These are phyloP conservation scores for Leucosporidium scottii DNA, from an alignment of 768 basidiomycete species.

Conservation along the genomic window DNA sequence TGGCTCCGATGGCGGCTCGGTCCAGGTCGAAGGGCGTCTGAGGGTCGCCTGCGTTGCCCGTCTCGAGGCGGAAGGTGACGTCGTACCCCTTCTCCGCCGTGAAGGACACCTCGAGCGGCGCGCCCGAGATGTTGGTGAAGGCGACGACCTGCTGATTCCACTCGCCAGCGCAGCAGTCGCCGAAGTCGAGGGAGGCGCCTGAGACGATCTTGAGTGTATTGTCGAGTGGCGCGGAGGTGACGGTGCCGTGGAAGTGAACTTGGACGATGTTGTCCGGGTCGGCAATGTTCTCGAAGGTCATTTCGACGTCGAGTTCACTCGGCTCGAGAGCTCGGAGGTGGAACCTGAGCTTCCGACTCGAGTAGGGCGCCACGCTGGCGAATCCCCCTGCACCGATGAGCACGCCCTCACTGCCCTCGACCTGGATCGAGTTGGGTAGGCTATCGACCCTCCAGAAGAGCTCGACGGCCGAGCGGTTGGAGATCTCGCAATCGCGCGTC, in stretches of 20 bases:
- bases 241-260: slow-evolving; percentile 36
- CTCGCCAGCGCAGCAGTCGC: slow-evolving; percentile 38
- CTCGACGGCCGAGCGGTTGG: slow-evolving; percentile 40
- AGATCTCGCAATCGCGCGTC: slow-evolving; percentile 37
- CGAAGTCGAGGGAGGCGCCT: slow-evolving; percentile 39
- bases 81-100: slow-evolving; percentile 36
- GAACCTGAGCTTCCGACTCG: slow-evolving; percentile 39
- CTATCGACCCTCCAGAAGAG: slow-evolving; percentile 33
- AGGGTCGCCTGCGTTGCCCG: slow-evolving; percentile 36
- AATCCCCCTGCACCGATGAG: slow-evolving; percentile 32
- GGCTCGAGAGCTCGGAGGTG: slow-evolving; percentile 37
- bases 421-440: background rate
- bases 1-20: slow-evolving; percentile 8
- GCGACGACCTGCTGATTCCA: slow-evolving; percentile 39
- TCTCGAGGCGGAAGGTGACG: slow-evolving; percentile 39
- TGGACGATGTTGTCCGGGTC: slow-evolving; percentile 38
- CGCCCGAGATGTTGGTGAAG: slow-evolving; percentile 39
- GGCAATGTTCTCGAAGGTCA: slow-evolving; percentile 38
- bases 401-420: background rate
- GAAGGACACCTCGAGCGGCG: slow-evolving; percentile 38
- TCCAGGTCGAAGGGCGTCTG: slow-evolving; percentile 38
- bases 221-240: slow-evolving; percentile 26
- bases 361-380: slow-evolving; percentile 27
- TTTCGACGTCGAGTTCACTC: slow-evolving; percentile 35
- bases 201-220: slow-evolving; percentile 37